These are phyloP conservation scores for Pisolithus sp. DNA, from an alignment of 768 basidiomycete species.

Conservation along the genomic window DNA sequence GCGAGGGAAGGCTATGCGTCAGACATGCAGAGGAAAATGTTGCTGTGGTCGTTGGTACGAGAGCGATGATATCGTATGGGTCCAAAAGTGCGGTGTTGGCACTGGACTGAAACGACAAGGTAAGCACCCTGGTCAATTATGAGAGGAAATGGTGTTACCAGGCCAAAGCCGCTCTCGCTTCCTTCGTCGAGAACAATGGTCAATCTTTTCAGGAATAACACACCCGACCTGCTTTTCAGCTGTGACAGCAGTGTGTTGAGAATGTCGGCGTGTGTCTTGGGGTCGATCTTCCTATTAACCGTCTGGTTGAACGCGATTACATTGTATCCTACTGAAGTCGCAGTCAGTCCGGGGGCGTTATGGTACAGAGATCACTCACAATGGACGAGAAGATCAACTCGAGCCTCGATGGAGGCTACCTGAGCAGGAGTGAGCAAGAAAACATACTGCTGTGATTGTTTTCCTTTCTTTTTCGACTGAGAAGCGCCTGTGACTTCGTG, in stretches of 20 bases:
- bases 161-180: slow-evolving; percentile 80
- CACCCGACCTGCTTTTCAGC: slow-evolving; percentile 50
- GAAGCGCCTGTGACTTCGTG: slow-evolving; percentile 10
- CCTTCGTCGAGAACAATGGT: slow-evolving; percentile 79
- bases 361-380: slow-evolving; percentile 38
- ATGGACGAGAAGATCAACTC: slow-evolving; percentile 65
- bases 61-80: slow-evolving; percentile 71
- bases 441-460: slow-evolving; percentile 24
- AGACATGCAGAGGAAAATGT: slow-evolving; percentile 78
- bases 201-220: slow-evolving; percentile 67
- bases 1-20: slow-evolving; percentile 69
- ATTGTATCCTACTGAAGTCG: slow-evolving; percentile 72
- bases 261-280: slow-evolving; percentile 60
- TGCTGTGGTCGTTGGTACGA: slow-evolving; percentile 63
- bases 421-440: slow-evolving; percentile 49
- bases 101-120: slow-evolving; percentile 46
- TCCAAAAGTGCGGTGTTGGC: slow-evolving; percentile 57
- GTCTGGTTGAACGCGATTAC: slow-evolving; percentile 74
- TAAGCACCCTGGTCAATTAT: not conserved
- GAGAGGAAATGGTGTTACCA: slow-evolving; percentile 41
- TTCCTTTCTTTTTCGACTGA: slow-evolving; percentile 25
- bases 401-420: slow-evolving; percentile 50
- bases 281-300: slow-evolving; percentile 64
- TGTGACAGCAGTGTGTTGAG: slow-evolving; percentile 54
- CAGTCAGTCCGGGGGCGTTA: slow-evolving; percentile 1